Base-by-base conservation (phyloP, 495 filamentous ascomycete genomes). In the Aspergillus funiculosus region DNA sequence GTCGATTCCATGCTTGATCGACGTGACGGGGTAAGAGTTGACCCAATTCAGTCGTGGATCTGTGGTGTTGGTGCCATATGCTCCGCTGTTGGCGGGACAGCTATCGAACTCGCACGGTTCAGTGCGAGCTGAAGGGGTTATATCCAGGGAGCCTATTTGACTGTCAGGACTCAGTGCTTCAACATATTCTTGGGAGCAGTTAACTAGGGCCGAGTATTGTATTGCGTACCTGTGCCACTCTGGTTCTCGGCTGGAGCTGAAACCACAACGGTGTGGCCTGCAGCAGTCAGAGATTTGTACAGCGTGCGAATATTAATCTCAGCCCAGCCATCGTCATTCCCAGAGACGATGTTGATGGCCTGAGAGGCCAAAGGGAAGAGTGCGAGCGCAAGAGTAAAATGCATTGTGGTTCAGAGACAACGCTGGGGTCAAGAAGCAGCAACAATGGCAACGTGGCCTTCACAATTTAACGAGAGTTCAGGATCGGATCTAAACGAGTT, bases 301-400 rank as follows among this genome's bases (percentile, higher is more conserved):
- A 84, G 62, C 1, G 66, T 61, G 11, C 82, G 72, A 24, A 80
- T 68, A 50, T 86, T 85, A 11, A 71, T 73, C 54, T 83, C 81
- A 3, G 81, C 82, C 81, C 81, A 86, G 15, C 82, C 81, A 63
- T 86, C 82, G 50, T 85, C 82, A 53, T 86, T 85, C 38, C 76
- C 77, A 20, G 79, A 78, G 37, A 86, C 59, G 51, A 83, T 77
- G 46, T 79, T 80, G 21, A 72, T 61, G 15, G 67, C 74, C 1
- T 57, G 48, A 17, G 56, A 48, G 11, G 56, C 39, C 25, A 59
- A 40, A 11, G 57, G 50, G 6, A 56, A 35, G 1, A 56, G 43
- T 6, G 45, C 31, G 10, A 59, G 40, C 6, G 51, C 29, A 0
- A 49, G 22, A 11, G 26, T 37, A 25, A 50, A 27, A n/a, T 47